These are phyloP conservation scores for Termitomyces bulborhizus DNA, from an alignment of 768 basidiomycete genomes.

Conservation along the genomic window DNA sequence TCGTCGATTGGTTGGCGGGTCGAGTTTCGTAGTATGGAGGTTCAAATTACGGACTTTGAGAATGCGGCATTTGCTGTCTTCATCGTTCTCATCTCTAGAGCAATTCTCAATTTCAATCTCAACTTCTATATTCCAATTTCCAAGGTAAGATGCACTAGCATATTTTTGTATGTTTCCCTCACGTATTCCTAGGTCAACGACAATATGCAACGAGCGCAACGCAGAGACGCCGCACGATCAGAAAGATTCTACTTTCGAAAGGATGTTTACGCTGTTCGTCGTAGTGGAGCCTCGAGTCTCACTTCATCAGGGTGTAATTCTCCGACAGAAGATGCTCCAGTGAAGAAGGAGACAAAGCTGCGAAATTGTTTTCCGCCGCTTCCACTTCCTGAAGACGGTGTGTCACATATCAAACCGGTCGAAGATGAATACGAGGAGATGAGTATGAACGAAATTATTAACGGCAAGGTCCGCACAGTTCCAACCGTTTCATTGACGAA, in stretches of 20 bases:
- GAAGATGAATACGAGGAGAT: constrained; percentile 90
- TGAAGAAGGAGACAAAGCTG: constrained; percentile 57
- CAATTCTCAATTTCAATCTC: constrained; percentile 84
- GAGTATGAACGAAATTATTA: constrained; percentile 88
- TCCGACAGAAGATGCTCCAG: constrained; percentile 27
- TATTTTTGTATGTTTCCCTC: background rate
- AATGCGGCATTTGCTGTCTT: constrained; percentile 97
- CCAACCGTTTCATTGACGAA: background rate
- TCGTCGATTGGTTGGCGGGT: constrained; percentile 96
- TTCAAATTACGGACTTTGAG: constrained; percentile 98
- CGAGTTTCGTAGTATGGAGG: constrained; percentile 98
- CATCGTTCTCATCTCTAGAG: constrained; percentile 88
- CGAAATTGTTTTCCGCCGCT: constrained; percentile 66
- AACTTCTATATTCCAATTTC: constrained; percentile 98
- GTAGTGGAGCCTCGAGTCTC: constrained; percentile 33
- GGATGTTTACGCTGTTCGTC: constrained; percentile 62
- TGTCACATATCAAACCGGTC: constrained; percentile 34
- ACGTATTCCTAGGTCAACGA: constrained; percentile 72
- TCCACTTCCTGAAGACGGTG: constrained; percentile 45
- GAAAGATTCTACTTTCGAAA: constrained; percentile 89
- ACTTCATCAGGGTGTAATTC: constrained; percentile 37
- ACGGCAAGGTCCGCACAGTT: constrained; percentile 63
- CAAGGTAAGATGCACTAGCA: constrained; percentile 46
- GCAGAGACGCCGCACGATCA: constrained; percentile 66
- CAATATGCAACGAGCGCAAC: constrained; percentile 91